Conservation (phyloP, 2,329 filamentous ascomycete species). For the Neophaeococcomyces mojaviensis region DNA sequence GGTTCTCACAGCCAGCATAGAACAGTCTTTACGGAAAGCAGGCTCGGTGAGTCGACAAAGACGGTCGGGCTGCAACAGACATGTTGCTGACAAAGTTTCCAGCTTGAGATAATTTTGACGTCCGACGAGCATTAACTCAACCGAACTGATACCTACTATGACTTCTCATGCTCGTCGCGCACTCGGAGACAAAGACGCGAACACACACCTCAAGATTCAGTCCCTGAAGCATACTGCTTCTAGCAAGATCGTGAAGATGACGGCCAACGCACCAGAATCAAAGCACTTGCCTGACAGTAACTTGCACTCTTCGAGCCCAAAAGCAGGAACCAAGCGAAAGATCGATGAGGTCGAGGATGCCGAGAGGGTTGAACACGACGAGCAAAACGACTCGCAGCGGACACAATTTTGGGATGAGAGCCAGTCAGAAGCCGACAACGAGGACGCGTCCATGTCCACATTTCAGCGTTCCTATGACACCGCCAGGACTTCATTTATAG, state of each 20-base stretch:
- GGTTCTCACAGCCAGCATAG: too few species aligned
- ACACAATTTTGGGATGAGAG: constrained; percentile 16
- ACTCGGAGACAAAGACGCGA: constrained; percentile 21
- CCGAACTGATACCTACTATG: constrained; percentile 4
- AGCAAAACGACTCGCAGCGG: constrained; percentile 11
- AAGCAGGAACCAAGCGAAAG: constrained; percentile 20
- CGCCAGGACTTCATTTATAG: constrained; percentile 14
- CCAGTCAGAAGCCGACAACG: constrained; percentile 6
- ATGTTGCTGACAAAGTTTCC: too few species aligned
- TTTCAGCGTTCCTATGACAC: constrained; percentile 13
- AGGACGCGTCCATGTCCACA: constrained; percentile 7
- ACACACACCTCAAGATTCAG: constrained; percentile 14
- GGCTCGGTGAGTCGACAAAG: too few species aligned
- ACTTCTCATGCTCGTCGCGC: constrained; percentile 18
- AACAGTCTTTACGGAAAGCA: too few species aligned
- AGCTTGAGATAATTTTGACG: too few species aligned
- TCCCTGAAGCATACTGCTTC: constrained; percentile 10
- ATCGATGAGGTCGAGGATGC: constrained; percentile 15
- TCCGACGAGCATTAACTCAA: not conserved
- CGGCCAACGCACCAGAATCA: not conserved
- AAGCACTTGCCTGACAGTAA: constrained; percentile 7
- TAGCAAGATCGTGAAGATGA: not conserved
- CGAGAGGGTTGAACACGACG: constrained; percentile 10
- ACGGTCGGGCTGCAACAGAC: too few species aligned
- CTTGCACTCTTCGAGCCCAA: constrained; percentile 1